Percentiles rank a stretch among this genome's conserved stretches.
Conservation (phyloP, 331 rosid species). For the Pyracantha coccinea region DNA sequence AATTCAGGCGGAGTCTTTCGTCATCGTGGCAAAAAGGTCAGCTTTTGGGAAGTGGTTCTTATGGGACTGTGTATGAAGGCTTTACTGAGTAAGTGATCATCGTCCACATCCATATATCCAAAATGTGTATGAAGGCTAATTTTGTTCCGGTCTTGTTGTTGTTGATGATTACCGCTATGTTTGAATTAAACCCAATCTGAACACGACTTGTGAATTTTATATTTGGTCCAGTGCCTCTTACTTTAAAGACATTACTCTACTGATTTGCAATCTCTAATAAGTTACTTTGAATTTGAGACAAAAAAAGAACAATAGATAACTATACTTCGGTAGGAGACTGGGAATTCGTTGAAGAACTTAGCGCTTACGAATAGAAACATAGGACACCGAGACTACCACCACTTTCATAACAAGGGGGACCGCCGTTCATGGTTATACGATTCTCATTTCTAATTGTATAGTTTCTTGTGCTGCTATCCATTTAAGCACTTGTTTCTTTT, state of each 20-base stretch:
- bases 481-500: background rate
- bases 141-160: background rate
- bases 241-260: no score
- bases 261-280: no score
- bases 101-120: background rate
- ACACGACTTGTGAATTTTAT: no score
- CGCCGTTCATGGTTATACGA: background rate
- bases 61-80: constrained; percentile 64
- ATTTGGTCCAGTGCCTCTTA: no score
- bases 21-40: constrained; percentile 65
- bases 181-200: background rate
- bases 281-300: background rate
- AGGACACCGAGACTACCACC: background rate
- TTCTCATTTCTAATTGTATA: background rate
- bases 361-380: background rate
- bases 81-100: constrained; percentile 40
- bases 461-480: background rate
- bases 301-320: background rate
- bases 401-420: background rate
- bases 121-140: background rate
- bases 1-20: constrained; percentile 28
- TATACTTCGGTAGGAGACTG: background rate
- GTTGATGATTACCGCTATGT: background rate
- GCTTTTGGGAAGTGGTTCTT: constrained; percentile 54
- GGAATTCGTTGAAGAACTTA: background rate